phyloP scores from a whole-genome alignment of 495 filamentous ascomycete species.

The Penicillium lagena region DNA sequence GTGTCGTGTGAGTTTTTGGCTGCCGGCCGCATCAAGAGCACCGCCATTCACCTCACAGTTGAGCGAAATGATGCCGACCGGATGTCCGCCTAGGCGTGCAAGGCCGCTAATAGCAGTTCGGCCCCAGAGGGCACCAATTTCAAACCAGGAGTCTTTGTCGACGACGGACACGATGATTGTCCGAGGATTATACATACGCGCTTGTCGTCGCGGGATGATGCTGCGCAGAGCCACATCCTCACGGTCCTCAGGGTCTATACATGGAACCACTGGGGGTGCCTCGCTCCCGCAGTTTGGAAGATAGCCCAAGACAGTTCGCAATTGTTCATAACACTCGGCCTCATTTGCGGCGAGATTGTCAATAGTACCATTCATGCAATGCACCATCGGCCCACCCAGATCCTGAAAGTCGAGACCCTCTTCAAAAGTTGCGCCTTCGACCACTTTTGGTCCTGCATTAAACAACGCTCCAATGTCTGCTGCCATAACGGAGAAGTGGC shows the following conservation, averaged over 20 bases:
- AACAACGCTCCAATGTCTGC: slow-evolving; percentile 55
- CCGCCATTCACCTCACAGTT: slow-evolving; percentile 57
- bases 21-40: slow-evolving; percentile 52
- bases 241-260: slow-evolving; percentile 41
- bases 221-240: slow-evolving; percentile 41
- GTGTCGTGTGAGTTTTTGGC: slow-evolving; percentile 51
- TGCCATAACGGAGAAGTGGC: slow-evolving; percentile 63
- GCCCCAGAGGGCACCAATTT: slow-evolving; percentile 57
- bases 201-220: slow-evolving; percentile 50
- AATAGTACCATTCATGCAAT: slow-evolving; percentile 61
- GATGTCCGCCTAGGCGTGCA: slow-evolving; percentile 46
- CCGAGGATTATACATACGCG: slow-evolving; percentile 54
- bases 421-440: slow-evolving; percentile 54
- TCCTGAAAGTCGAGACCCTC: slow-evolving; percentile 51
- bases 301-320: slow-evolving; percentile 48
- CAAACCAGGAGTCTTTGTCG: slow-evolving; percentile 51
- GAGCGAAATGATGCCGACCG: slow-evolving; percentile 49
- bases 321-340: slow-evolving; percentile 52
- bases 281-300: slow-evolving; percentile 50
- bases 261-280: slow-evolving; percentile 41
- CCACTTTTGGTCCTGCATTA: slow-evolving; percentile 59
- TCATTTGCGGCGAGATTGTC: slow-evolving; percentile 58
- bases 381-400: slow-evolving; percentile 50
- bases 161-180: slow-evolving; percentile 51
- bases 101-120: slow-evolving; percentile 54